Base-by-base conservation (phyloP, 805 yeast species). In the Spathaspora passalidarum region DNA sequence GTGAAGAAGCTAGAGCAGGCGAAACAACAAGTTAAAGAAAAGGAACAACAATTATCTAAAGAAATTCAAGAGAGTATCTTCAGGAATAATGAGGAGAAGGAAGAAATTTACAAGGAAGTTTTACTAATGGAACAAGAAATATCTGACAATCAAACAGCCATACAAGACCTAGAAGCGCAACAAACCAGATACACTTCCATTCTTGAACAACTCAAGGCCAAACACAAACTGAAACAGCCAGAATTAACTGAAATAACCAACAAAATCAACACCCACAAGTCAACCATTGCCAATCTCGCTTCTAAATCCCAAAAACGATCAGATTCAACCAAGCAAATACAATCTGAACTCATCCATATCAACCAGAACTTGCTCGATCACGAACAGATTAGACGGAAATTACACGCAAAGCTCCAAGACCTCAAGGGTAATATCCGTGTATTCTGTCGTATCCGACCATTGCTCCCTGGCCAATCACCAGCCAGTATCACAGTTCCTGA, bases 341-440 rank as follows among this genome's bases (percentile, higher is more conserved):
- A 46, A 11, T n/a, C 10, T 9, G 47, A 51, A 29, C 47, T 50
- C 8, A 19, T 32, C 4, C 20, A 6, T 10, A 53, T 58, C 39
- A 68, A 68, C 23, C 61, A 63, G 8, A 60, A 66, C 25, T 60
- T 83, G 8, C 58, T 73, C 0, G 60, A 63, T 17, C 81, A 78
- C 48, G 92, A 86, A 53, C 62, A 69, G 0, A 57, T 69, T 32
- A 71, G 97, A 49, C 69, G 96, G 8, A 56, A 65, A 11, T 61
- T 87, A 1, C 97, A 89, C 57, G 83, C 88, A 57, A 74, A 72
- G 50, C 68, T 92, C 5, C 97, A 90, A 62, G 96, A 88, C 49
- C 62, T 92, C 32, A 87, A 90, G 62, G 98, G 99, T 1, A 94
- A 89, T 56, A 90, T 94, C 26, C 68, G 98, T 40, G 97, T 92